These are phyloP conservation scores for Rhynchosporium graminicola DNA, from an alignment of 2,329 filamentous ascomycete genomes.

Conservation along the genomic window DNA sequence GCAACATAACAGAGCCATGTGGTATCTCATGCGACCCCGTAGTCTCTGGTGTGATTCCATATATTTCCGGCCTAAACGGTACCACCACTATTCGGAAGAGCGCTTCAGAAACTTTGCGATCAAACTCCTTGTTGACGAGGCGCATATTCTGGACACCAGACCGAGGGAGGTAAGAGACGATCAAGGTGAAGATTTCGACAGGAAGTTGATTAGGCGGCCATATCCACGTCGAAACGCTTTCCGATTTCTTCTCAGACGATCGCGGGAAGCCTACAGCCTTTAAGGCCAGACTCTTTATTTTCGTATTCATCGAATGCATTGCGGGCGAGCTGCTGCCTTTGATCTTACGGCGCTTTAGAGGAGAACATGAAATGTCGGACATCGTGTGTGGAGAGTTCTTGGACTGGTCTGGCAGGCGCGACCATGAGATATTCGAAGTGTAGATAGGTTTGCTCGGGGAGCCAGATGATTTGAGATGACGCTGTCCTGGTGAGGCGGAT, in stretches of 20 bases:
- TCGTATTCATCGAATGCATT: not conserved
- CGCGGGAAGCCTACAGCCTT: not conserved
- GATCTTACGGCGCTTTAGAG: slow-evolving; percentile 34
- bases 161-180: slow-evolving; percentile 56
- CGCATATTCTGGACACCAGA: slow-evolving; percentile 61
- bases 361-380: slow-evolving; percentile 26
- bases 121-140: slow-evolving; percentile 61
- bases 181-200: slow-evolving; percentile 61
- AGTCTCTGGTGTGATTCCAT: slow-evolving; percentile 50
- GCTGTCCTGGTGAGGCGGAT: not conserved
- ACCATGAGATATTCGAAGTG: not conserved
- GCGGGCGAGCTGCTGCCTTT: slow-evolving; percentile 17
- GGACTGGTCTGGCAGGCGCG: not conserved
- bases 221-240: slow-evolving; percentile 10
- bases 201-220: slow-evolving; percentile 52
- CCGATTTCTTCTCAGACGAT: not conserved
- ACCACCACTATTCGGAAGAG: slow-evolving; percentile 66
- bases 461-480: not conserved
- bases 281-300: not conserved
- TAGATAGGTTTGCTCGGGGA: too few species aligned
- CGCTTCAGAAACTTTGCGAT: slow-evolving; percentile 55
- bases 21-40: slow-evolving; percentile 14
- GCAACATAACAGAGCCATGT: slow-evolving; percentile 37
- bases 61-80: slow-evolving; percentile 65
- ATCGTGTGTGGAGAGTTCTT: slow-evolving; percentile 13